Base-by-base conservation (phyloP, 768 basidiomycete genomes). In the Fistulinella prunicolor region DNA sequence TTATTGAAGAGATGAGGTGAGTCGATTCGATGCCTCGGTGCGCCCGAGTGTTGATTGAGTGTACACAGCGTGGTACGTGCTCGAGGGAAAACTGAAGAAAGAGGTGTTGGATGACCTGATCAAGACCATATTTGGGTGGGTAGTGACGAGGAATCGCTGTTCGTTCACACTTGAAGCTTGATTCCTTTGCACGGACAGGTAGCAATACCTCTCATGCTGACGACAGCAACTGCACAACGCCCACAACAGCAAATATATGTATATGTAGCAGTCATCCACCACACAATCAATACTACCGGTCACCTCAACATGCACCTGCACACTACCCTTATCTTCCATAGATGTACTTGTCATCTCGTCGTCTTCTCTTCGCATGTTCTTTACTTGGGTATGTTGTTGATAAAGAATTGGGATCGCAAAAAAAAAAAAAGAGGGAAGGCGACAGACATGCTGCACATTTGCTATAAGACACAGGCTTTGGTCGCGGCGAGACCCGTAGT, bases 1-100 rank as follows among this genome's bases (percentile, higher is more conserved):
- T 94, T 30, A 67, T 78, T 24, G 79, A 83, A 54, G 86, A 94
- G 63, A 68, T 90, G 53, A 75, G 64, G 65, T 66, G 44, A 29
- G 58, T 45, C 24, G 40, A 16, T 39, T 43, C 29, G 40, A 13
- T 42, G 1, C 17, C 10, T 1, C 21, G 9, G 21, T 8, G 5
- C 6, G n/a, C 1, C 10, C 14, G n/a, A 23, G 22, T n/a, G 12
- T 6, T 6, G 21, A 50, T 44, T 12, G 24, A 4, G 51, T 9
- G 30, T 22, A 4, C 37, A 22, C 34, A 68, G 79, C 28, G 68
- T 73, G 14, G 65, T 78, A 9, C 75, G 76, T 49, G 64, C 68
- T 4, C 83, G 89, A 66, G 44, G 79, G 81, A 65, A 74, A 71
- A 48, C 68, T 80, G 42, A 74, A 76, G 46, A 89, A 87, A 57